Conservation (phyloP, 768 basidiomycete genomes). For the Lactifluus echinatus region DNA sequence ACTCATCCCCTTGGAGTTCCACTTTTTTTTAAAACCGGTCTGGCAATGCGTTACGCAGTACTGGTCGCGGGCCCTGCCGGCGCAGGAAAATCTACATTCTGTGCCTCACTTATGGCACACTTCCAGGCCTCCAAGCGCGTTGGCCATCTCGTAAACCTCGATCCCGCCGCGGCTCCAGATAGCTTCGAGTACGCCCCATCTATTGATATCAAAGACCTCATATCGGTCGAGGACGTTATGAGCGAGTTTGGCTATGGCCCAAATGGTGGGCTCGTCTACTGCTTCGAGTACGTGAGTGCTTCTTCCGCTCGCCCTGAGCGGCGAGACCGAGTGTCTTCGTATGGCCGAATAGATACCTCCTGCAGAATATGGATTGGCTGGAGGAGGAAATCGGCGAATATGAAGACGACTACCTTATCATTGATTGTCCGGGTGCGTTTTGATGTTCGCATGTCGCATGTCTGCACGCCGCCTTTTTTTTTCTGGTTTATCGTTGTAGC, state of each 20-base stretch:
- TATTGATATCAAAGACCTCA: conserved; percentile 89
- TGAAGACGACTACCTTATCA: conserved; percentile 91
- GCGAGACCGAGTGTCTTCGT: background rate
- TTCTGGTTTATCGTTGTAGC: background rate
- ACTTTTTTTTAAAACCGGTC: background rate
- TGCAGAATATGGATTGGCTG: conserved; percentile 98
- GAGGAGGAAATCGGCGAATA: conserved; percentile 92
- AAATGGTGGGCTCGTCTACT: conserved; percentile 94
- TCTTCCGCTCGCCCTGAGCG: background rate
- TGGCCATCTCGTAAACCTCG: conserved; percentile 92
- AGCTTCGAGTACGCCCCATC: conserved; percentile 89
- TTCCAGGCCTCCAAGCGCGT: conserved; percentile 72
- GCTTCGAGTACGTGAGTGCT: conserved; percentile 92
- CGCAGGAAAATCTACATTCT: conserved; percentile 95
- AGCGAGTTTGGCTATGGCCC: conserved; percentile 89
- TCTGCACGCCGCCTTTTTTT: background rate
- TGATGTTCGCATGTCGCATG: background rate
- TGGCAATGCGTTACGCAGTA: conserved; percentile 70
- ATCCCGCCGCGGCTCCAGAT: conserved; percentile 81
- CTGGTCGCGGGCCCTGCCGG: conserved; percentile 94
- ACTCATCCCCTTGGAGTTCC: background rate
- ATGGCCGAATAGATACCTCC: conserved; percentile 60
- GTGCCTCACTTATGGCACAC: conserved; percentile 81
- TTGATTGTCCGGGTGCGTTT: conserved; percentile 80
- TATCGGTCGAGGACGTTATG: conserved; percentile 95